Base-by-base conservation (phyloP, 2,329 filamentous ascomycete genomes). In the Coccinonectria pachysandricola region DNA sequence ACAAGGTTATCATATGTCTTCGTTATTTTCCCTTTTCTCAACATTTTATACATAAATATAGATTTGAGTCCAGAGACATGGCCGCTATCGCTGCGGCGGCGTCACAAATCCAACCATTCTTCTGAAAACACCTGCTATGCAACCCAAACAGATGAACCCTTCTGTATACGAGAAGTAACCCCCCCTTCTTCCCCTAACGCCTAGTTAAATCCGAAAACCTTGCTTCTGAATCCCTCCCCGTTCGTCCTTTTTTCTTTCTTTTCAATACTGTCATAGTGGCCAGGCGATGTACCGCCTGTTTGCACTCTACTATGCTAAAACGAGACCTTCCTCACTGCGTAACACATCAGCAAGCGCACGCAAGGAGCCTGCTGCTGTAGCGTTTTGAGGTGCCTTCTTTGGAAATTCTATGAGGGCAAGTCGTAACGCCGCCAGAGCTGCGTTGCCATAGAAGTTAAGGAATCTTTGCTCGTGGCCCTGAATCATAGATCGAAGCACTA, bases 321-420 rank as follows among this genome's bases (percentile, higher is more conserved):
- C 51, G 27, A 75, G 36, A 0, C 71, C 70, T 6, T 56, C 55
- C 33, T 69, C 62, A 19, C 53, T 53, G 34, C 58, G 59, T n/a
- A 75, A 50, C 8, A 71, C 53, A 32, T 71, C 62, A 3, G 62
- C 69, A 22, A 75, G 45, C 1, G 73, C 68, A 29, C 58, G 50
- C 22, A 78, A 46, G 5, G 67, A 66, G 19, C 59, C 59, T 2
- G 65, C 66, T 2, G 65, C 68, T 1, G 60, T 52, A 2, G 62
- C 64, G 27, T 63, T 60, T 12, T 57, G 50, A 3, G 59, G 53
- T 1, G 64, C 65, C 30, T 59, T 64, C 14, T 57, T 58, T 1
- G 84, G 85, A 24, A 91, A 77, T 8, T 84, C 78, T n/a, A 91
- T 54, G 14, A 88, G 59, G 0, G 81, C 82, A 26, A 71, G 62